Percentiles rank a stretch among this genome's conserved stretches.
These are phyloP conservation scores for Stephanocyclus meneghinianus DNA, from an alignment of 352 stramenopile genomes.

Conservation along the genomic window DNA sequence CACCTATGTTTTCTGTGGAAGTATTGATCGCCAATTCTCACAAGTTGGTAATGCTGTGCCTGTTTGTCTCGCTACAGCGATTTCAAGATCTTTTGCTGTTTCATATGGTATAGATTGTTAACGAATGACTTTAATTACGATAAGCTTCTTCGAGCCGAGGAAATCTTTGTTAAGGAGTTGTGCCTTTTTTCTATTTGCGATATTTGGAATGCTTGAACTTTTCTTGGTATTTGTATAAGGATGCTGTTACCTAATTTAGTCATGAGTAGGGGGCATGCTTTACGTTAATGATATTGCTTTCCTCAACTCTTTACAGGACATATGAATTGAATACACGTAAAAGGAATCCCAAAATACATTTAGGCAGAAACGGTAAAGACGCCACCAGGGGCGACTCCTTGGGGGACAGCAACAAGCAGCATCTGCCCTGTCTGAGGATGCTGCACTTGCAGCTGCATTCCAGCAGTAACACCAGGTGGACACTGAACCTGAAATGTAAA, in stretches of 20 bases:
- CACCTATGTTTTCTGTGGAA: slow-evolving; percentile 53
- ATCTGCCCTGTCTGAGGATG: slow-evolving; percentile 60
- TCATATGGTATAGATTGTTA: not conserved
- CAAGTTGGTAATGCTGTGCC: slow-evolving; percentile 66
- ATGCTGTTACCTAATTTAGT: no score
- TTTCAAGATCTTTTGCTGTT: not conserved
- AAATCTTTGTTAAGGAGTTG: no score
- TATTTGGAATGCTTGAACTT: no score
- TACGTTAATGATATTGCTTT: no score
- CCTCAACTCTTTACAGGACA: no score
- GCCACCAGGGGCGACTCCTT: slow-evolving; percentile 51
- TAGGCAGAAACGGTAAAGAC: slow-evolving; percentile 53
- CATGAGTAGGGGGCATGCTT: no score
- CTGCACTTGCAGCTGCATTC: slow-evolving; percentile 61
- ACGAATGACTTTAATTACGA: no score
- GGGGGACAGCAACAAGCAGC: slow-evolving; percentile 50
- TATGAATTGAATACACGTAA: no score
- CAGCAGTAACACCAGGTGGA: slow-evolving; percentile 43
- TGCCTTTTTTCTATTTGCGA: no score
- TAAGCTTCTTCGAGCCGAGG: no score
- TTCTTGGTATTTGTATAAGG: no score
- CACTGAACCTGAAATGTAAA: slow-evolving; percentile 60
- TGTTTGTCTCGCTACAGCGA: slow-evolving; percentile 28
- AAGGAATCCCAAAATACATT: no score
- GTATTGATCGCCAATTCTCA: slow-evolving; percentile 19